Evolutionary conservation across 257 asterid species (phyloP).

Genomic region (Plantago major): DNA sequence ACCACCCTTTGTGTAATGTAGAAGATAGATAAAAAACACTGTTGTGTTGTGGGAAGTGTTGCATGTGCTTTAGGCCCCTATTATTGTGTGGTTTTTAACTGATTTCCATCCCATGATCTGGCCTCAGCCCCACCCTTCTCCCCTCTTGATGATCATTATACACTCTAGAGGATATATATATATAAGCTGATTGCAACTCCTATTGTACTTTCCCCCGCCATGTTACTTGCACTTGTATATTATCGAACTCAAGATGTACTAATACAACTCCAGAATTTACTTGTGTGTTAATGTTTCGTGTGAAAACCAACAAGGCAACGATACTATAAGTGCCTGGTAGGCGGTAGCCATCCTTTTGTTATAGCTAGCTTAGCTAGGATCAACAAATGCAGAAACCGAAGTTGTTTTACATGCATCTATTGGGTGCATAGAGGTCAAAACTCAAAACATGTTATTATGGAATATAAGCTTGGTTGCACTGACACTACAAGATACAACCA

Average conservation of each 20-base stretch:
- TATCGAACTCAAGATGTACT: neutral
- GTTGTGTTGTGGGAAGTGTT: conserved; percentile 29
- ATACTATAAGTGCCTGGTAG: no score
- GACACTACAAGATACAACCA: no score
- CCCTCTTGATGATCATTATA: conserved; percentile 10
- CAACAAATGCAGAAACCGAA: no score
- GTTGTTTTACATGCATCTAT: neutral
- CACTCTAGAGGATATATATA: conserved; percentile 11
- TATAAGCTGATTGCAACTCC: conserved; percentile 10
- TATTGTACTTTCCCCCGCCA: conserved; percentile 1
- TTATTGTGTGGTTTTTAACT: conserved; percentile 47
- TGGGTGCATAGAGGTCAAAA: no score
- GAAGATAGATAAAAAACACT: conserved; percentile 9
- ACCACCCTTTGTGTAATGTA: conserved; percentile 24
- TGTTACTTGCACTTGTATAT: neutral
- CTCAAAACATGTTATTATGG: no score
- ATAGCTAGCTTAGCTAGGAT: no score
- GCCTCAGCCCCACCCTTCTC: conserved; percentile 38
- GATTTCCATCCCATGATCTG: conserved; percentile 46
- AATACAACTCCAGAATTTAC: no score
- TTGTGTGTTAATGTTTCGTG: no score
- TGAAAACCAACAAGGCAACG: no score
- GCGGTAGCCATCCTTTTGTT: no score
- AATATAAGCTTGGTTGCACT: no score
- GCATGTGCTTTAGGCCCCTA: conserved; percentile 41